These are phyloP conservation scores for Plasmodium fragile DNA, from an alignment of 169 alveolate species.

Conservation along the genomic window DNA sequence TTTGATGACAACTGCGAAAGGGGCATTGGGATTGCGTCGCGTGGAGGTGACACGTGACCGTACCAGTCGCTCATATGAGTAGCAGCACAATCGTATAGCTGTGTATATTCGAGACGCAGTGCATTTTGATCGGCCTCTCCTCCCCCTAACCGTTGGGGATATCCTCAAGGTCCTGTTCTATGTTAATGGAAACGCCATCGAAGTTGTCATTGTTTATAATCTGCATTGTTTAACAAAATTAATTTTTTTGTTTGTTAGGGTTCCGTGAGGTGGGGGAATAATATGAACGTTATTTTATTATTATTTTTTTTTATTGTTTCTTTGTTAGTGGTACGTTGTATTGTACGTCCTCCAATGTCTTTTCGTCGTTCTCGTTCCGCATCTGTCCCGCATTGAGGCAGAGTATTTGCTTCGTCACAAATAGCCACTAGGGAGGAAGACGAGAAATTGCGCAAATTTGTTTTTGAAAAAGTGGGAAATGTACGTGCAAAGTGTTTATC, in stretches of 20 bases:
- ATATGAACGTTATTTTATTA: background rate
- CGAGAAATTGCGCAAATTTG: background rate
- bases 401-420: slow-evolving; percentile 66
- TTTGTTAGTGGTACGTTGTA: slow-evolving; percentile 27
- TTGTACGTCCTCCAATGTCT: slow-evolving; percentile 45
- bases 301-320: background rate
- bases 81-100: background rate
- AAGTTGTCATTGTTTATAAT: slow-evolving; percentile 51
- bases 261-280: background rate
- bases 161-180: slow-evolving; percentile 53
- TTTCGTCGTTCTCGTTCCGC: slow-evolving; percentile 57
- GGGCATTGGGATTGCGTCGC: background rate
- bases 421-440: slow-evolving; percentile 48
- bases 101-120: background rate
- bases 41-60: background rate
- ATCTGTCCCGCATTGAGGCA: slow-evolving; percentile 64
- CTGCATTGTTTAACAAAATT: slow-evolving; percentile 13
- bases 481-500: background rate
- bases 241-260: background rate
- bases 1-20: slow-evolving; percentile 47
- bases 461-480: background rate
- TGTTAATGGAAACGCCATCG: slow-evolving; percentile 58
- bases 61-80: background rate
- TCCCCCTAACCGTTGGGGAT: slow-evolving; percentile 43
- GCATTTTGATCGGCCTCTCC: background rate